Evolutionary conservation across 768 basidiomycete genomes (phyloP), one percentile per base, ranked within the genome.

Genomic region (Xerocomellus amylosporus): DNA sequence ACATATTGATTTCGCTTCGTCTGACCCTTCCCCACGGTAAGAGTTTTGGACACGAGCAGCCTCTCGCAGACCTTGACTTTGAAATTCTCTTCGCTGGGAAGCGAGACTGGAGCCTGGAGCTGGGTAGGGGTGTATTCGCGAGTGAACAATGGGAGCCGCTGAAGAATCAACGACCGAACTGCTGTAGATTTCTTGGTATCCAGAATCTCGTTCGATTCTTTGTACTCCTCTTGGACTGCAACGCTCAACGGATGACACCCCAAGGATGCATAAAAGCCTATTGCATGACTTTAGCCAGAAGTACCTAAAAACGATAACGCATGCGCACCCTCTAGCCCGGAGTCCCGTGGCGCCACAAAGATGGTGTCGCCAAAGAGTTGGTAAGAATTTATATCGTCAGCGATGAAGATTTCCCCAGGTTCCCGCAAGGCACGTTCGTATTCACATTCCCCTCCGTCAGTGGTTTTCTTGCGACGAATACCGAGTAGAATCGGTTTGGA

Each of bases 371-470:
- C 84, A 64, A 95, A 95, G 15, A 85, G 74, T 54, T 87, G 85
- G 63, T 86, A 82, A 8, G 85, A 73, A 46, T 88, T 86, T 2
- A 84, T 84, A 65, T 96, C 92, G 65, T 98, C 93, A 12, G 87
- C 87, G 43, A 96, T 79, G 30, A 90, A 81, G 12, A 93, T 84
- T 59, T 88, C 78, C 46, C 76, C 75, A 0, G 91, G 81, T 53
- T 72, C 71, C 56, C 83, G 79, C 38, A 96, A 26, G 26, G 26
- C 26, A 5, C 5, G 26, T 26, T 26, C 26, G 26, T 26, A 26
- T 26, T 26, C 26, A 26, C 26, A 26, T 26, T 26, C 26, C 26
- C 26, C 26, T 26, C 26, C 26, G 26, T 26, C 26, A 26, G 26
- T 26, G 26, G 12, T 64, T 43, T 72, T 67, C 58, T 78, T 77